Percentiles rank a stretch among this genome's conserved stretches.
Evolutionary conservation across 805 yeast species (phyloP).

Genomic region (Candida incommunis): DNA sequence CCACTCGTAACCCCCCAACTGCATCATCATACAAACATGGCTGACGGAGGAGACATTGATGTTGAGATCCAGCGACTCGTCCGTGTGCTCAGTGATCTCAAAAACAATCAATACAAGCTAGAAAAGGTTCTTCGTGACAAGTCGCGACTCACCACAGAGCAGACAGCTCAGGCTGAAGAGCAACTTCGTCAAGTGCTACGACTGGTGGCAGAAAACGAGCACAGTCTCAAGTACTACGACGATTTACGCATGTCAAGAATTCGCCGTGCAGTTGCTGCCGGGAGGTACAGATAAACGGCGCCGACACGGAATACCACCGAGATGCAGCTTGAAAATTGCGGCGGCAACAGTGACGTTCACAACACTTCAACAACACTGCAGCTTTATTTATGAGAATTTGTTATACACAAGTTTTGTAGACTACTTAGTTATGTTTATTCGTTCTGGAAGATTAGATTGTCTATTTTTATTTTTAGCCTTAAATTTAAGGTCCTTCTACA

Average conservation of each 20-base stretch:
- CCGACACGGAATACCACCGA: too few relatives aligned
- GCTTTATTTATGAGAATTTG: too few relatives aligned
- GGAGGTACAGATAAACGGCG: not conserved
- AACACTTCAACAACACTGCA: too few relatives aligned
- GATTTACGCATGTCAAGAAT: not conserved
- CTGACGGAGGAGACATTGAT: conserved; percentile 1
- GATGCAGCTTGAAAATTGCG: too few relatives aligned
- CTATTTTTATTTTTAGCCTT: too few relatives aligned
- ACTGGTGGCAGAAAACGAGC: not conserved
- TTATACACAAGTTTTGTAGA: too few relatives aligned
- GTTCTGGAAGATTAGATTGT: too few relatives aligned
- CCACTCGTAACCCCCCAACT: not conserved
- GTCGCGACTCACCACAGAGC: not conserved
- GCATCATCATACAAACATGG: not conserved
- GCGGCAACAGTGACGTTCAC: too few relatives aligned
- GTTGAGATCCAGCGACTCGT: not conserved
- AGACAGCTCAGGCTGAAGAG: not conserved
- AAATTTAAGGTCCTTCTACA: too few relatives aligned
- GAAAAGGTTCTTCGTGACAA: not conserved
- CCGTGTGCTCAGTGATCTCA: not conserved
- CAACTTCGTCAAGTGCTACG: not conserved
- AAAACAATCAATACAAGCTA: not conserved
- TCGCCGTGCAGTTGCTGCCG: not conserved
- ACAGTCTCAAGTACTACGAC: not conserved
- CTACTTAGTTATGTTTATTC: too few relatives aligned